Conservation (phyloP, 495 filamentous ascomycete genomes). For the Hypoxylon perforatum region DNA sequence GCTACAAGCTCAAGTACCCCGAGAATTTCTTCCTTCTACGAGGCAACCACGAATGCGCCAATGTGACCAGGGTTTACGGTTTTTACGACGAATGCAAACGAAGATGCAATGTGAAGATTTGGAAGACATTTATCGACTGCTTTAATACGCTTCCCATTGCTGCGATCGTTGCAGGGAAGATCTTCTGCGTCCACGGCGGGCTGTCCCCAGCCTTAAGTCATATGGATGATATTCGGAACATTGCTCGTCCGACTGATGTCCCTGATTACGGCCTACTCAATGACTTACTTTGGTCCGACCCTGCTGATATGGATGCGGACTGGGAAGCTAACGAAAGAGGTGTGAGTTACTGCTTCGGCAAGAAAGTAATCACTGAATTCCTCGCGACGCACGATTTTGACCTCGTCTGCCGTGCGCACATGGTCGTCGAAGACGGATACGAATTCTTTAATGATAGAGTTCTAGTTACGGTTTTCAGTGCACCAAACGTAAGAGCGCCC, state of each 20-base stretch:
- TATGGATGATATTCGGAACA: constrained; percentile 98
- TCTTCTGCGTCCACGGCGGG: constrained; percentile 98
- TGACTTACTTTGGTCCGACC: constrained; percentile 97
- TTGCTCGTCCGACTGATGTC: constrained; percentile 95
- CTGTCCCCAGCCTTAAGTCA: constrained; percentile 91
- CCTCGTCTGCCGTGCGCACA: constrained; percentile 95
- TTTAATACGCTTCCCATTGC: constrained; percentile 98
- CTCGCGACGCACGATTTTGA: constrained; percentile 96
- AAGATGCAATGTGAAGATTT: constrained; percentile 96
- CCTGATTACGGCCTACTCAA: constrained; percentile 97
- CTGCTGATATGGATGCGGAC: constrained; percentile 96
- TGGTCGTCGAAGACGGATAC: constrained; percentile 99
- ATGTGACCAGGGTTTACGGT: constrained; percentile 97
- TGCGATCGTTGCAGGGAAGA: constrained; percentile 96
- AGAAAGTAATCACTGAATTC: constrained; percentile 98
- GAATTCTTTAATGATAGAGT: constrained; percentile 98
- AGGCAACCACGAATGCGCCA: constrained; percentile 98
- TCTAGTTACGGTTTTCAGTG: constrained; percentile 96
- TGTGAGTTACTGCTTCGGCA: constrained; percentile 98
- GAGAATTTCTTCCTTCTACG: constrained; percentile 99
- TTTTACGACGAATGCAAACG: constrained; percentile 99
- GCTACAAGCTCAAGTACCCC: constrained; percentile 98
- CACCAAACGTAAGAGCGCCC: constrained; percentile 81
- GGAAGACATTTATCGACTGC: constrained; percentile 98
- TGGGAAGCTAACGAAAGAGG: constrained; percentile 98